A percentile compares a stretch with the other conserved stretches of the same genome.
Evolutionary conservation across 139 green algal species (phyloP).

Genomic region (Micractinium conductrix): DNA sequence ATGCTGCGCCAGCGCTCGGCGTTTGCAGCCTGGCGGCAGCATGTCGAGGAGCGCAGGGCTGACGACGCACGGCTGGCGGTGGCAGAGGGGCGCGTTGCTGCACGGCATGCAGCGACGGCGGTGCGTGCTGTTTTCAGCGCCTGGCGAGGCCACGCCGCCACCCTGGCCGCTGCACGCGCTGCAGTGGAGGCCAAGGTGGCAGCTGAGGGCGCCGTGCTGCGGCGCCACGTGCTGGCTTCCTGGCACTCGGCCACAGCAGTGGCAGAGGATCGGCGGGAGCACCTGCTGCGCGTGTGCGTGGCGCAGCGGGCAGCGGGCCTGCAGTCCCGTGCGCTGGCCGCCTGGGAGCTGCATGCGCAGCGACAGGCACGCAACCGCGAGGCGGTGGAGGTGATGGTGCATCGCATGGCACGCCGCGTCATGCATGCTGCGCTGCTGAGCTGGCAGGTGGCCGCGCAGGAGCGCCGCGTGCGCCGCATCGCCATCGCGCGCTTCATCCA

Average conservation of each 20-base stretch:
- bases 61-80: background rate
- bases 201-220: constrained; percentile 6
- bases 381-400: constrained; percentile 38
- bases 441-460: constrained; percentile 36
- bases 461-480: constrained; percentile 27
- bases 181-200: constrained; percentile 14
- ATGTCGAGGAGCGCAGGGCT: background rate
- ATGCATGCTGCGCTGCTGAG: constrained; percentile 23
- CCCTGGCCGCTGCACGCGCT: background rate
- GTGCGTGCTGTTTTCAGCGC: background rate
- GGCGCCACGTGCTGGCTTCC: constrained; percentile 6
- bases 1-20: background rate
- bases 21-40: constrained; percentile 12
- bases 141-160: constrained; percentile 2
- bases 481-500: constrained; percentile 45
- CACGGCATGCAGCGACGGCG: background rate
- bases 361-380: constrained; percentile 25
- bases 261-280: background rate
- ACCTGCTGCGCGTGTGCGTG: constrained; percentile 29
- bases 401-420: constrained; percentile 18
- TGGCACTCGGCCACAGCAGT: constrained; percentile 1
- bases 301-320: background rate
- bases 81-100: background rate
- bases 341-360: constrained; percentile 34
- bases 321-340: constrained; percentile 4